These are phyloP conservation scores for Xylaria cubensis DNA, from an alignment of 495 filamentous ascomycete genomes.

Conservation along the genomic window DNA sequence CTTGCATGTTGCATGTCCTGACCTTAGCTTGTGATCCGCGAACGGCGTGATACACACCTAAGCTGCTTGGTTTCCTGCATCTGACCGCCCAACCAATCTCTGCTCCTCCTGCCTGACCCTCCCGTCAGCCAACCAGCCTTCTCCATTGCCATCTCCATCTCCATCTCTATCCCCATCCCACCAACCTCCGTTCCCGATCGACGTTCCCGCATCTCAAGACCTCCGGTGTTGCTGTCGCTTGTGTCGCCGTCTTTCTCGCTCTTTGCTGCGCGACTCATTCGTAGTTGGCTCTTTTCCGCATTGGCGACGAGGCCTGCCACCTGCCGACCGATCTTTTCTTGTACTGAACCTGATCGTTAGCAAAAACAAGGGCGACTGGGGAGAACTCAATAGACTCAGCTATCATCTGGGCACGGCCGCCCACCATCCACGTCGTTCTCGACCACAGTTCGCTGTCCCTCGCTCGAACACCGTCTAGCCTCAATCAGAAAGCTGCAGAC, in stretches of 20 bases:
- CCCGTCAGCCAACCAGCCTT: slow-evolving; percentile 39
- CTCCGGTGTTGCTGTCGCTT: slow-evolving; percentile 19
- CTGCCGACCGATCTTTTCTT: background rate
- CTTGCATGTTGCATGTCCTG: slow-evolving; percentile 17
- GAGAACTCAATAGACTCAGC: background rate
- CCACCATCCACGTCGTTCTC: slow-evolving; percentile 13
- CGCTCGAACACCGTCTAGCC: slow-evolving; percentile 32
- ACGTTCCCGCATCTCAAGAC: slow-evolving; percentile 18
- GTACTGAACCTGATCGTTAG: background rate
- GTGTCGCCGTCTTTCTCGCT: slow-evolving; percentile 2
- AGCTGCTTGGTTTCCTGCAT: slow-evolving; percentile 41
- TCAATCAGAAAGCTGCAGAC: slow-evolving; percentile 42
- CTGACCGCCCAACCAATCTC: slow-evolving; percentile 40
- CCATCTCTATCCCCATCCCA: slow-evolving; percentile 17
- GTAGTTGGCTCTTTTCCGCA: background rate
- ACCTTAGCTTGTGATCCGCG: slow-evolving; percentile 27
- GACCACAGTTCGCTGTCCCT: slow-evolving; percentile 13
- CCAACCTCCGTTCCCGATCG: slow-evolving; percentile 23
- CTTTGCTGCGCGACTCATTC: slow-evolving; percentile 12
- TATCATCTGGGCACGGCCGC: slow-evolving; percentile 29
- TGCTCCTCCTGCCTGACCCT: slow-evolving; percentile 35
- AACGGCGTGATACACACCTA: slow-evolving; percentile 30
- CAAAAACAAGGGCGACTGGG: background rate
- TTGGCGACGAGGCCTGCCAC: background rate
- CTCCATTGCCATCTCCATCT: slow-evolving; percentile 28